phyloP scores from a whole-genome alignment of 1,284 basidiomycete genomes.

The Ganoderma sinense region DNA sequence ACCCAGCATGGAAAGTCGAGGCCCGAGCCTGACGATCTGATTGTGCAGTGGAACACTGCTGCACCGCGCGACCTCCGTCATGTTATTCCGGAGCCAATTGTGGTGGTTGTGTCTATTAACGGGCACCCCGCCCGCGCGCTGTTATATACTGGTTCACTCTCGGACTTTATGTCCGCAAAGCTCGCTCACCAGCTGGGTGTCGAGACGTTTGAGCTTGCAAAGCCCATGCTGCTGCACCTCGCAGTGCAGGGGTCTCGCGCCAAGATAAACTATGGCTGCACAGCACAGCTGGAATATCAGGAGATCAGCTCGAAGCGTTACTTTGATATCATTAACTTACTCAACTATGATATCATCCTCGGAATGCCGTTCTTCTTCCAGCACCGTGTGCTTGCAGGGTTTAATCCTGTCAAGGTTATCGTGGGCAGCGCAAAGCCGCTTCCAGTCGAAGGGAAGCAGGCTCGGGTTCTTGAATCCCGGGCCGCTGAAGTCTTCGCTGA shows the following conservation, averaged over 20 bases:
- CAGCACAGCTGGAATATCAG: slow-evolving; percentile 37
- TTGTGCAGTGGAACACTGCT: not conserved
- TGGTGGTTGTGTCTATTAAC: slow-evolving; percentile 42
- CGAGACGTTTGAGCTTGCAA: slow-evolving; percentile 21
- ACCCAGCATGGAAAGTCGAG: not conserved
- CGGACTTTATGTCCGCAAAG: slow-evolving; percentile 46
- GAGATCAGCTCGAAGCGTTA: slow-evolving; percentile 30
- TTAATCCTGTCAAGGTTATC: not conserved
- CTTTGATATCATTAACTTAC: slow-evolving; percentile 30
- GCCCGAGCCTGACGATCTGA: not conserved
- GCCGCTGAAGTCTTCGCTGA: slow-evolving; percentile 28
- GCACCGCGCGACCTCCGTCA: not conserved
- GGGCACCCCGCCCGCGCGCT: slow-evolving; percentile 39
- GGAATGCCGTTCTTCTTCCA: slow-evolving; percentile 3
- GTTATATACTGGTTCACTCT: slow-evolving; percentile 44
- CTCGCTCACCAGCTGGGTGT: slow-evolving; percentile 44
- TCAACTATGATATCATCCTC: not conserved
- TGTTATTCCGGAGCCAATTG: slow-evolving; percentile 38
- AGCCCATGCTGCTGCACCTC: slow-evolving; percentile 39
- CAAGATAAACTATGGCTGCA: too few species aligned
- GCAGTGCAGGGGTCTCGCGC: slow-evolving; percentile 29
- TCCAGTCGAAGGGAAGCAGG: slow-evolving; percentile 25
- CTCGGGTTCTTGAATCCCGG: slow-evolving; percentile 14
- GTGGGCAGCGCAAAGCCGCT: not conserved
- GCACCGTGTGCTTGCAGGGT: not conserved